phyloP scores from a whole-genome alignment of 768 basidiomycete species.

The Boletus reticuloceps region DNA sequence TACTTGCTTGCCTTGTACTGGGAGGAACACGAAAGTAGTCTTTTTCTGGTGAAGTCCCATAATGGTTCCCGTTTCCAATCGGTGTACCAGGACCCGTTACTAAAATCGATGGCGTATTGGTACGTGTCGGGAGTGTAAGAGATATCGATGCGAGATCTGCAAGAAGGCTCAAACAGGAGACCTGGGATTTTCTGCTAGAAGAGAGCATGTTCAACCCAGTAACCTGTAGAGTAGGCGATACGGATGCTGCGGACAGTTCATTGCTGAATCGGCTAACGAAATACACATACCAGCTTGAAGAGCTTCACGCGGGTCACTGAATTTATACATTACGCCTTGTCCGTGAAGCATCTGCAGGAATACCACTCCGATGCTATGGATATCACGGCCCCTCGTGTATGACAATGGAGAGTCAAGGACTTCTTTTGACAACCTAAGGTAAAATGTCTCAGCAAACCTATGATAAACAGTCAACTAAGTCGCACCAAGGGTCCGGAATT shows the following conservation, averaged over 20 bases:
- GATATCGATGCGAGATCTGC: conserved; percentile 52
- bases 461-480: neutral
- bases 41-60: conserved; percentile 58
- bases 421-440: conserved; percentile 68
- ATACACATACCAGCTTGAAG: conserved; percentile 46
- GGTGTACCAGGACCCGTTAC: conserved; percentile 44
- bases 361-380: conserved; percentile 78
- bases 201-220: conserved; percentile 61
- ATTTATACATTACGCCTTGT: conserved; percentile 56
- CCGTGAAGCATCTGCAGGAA: conserved; percentile 88
- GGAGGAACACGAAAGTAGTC: conserved; percentile 52
- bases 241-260: conserved; percentile 39
- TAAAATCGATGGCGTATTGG: conserved; percentile 16
- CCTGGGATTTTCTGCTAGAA: conserved; percentile 50
- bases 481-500: conserved; percentile 33
- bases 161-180: conserved; percentile 57
- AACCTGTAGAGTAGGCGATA: conserved; percentile 51
- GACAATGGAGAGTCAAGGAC: conserved; percentile 73
- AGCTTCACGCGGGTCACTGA: conserved; percentile 54
- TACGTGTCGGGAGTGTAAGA: conserved; percentile 22
- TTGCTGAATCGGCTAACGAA: neutral
- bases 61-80: conserved; percentile 34
- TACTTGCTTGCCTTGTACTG: conserved; percentile 54
- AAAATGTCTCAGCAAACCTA: conserved; percentile 1
- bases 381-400: conserved; percentile 77